Conservation (phyloP, 371 early-diverging fungal species). For the Circinella umbellata region DNA sequence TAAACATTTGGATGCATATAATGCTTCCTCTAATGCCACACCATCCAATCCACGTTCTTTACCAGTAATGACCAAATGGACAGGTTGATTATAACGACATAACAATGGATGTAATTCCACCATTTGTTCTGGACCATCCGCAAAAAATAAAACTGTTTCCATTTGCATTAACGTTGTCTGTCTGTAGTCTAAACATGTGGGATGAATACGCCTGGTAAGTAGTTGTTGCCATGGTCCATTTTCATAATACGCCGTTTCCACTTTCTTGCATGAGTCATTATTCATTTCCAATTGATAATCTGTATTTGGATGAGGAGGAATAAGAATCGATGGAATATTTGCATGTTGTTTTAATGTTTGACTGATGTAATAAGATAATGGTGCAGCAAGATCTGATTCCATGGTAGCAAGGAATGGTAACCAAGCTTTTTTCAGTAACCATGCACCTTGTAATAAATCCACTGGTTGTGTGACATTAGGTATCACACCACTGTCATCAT, state of each 20-base stretch:
- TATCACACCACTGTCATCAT: slow-evolving; percentile 10
- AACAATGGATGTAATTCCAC: slow-evolving; percentile 31
- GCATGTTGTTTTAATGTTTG: slow-evolving; percentile 33
- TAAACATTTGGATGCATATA: slow-evolving; percentile 9
- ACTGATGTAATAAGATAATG: slow-evolving; percentile 40
- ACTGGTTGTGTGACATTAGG: slow-evolving; percentile 39
- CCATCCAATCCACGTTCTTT: slow-evolving; percentile 25
- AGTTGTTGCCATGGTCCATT: slow-evolving; percentile 20
- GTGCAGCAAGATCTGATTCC: slow-evolving; percentile 27
- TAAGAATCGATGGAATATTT: slow-evolving; percentile 32
- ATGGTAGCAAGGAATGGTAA: slow-evolving; percentile 24
- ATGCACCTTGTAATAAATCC: slow-evolving; percentile 44
- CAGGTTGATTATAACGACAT: slow-evolving; percentile 29
- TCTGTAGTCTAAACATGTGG: slow-evolving; percentile 25
- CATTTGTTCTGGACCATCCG: slow-evolving; percentile 40
- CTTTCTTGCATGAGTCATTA: slow-evolving; percentile 6
- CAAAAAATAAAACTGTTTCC: slow-evolving; percentile 26
- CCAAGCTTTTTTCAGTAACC: slow-evolving; percentile 43
- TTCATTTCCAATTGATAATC: slow-evolving; percentile 13
- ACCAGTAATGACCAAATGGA: slow-evolving; percentile 37
- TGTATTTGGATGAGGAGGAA: slow-evolving; percentile 26
- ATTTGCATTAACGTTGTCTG: slow-evolving; percentile 16
- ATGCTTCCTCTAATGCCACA: slow-evolving; percentile 18
- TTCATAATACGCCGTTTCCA: slow-evolving; percentile 7
- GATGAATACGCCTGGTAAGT: slow-evolving; percentile 12